These are phyloP conservation scores for Coemansia sp. DNA, from an alignment of 192 early-diverging fungal genomes.

Conservation along the genomic window DNA sequence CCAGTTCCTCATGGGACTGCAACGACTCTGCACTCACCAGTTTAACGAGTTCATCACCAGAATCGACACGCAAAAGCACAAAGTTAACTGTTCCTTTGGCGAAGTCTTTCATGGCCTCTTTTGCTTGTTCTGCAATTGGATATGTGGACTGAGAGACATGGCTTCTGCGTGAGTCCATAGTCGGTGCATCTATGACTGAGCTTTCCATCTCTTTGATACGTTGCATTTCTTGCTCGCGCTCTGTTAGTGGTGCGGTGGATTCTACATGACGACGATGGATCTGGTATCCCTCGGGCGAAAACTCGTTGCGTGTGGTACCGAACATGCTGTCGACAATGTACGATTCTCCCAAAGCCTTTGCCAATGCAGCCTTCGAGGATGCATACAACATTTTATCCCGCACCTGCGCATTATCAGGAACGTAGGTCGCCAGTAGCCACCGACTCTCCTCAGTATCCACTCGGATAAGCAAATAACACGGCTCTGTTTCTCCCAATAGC, in stretches of 20 bases:
- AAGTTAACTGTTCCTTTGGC: slow-evolving; percentile 58
- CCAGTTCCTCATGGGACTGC: slow-evolving; percentile 52
- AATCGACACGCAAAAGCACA: slow-evolving; percentile 59
- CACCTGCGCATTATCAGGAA: slow-evolving; percentile 78
- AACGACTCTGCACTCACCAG: slow-evolving; percentile 45
- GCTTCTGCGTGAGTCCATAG: slow-evolving; percentile 57
- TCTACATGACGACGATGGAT: slow-evolving; percentile 34
- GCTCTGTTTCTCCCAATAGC: slow-evolving; percentile 58
- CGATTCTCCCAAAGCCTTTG: slow-evolving; percentile 77
- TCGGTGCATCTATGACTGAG: slow-evolving; percentile 7
- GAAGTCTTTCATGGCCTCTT: slow-evolving; percentile 60
- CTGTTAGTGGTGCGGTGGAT: slow-evolving; percentile 78
- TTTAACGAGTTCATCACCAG: slow-evolving; percentile 56
- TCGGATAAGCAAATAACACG: slow-evolving; percentile 67
- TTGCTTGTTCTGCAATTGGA: slow-evolving; percentile 61
- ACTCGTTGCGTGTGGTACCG: slow-evolving; percentile 58
- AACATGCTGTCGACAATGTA: slow-evolving; percentile 82
- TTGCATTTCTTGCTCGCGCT: slow-evolving; percentile 78
- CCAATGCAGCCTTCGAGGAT: slow-evolving; percentile 74
- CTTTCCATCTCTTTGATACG: slow-evolving; percentile 44
- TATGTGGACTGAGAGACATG: slow-evolving; percentile 69
- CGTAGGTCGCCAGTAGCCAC: slow-evolving; percentile 79
- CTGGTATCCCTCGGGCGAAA: slow-evolving; percentile 30
- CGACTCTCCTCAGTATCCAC: slow-evolving; percentile 55
- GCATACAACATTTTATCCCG: slow-evolving; percentile 96